These are phyloP conservation scores for Neoscytalidium dimidiatum DNA, from an alignment of 2,329 filamentous ascomycete genomes.

Conservation along the genomic window DNA sequence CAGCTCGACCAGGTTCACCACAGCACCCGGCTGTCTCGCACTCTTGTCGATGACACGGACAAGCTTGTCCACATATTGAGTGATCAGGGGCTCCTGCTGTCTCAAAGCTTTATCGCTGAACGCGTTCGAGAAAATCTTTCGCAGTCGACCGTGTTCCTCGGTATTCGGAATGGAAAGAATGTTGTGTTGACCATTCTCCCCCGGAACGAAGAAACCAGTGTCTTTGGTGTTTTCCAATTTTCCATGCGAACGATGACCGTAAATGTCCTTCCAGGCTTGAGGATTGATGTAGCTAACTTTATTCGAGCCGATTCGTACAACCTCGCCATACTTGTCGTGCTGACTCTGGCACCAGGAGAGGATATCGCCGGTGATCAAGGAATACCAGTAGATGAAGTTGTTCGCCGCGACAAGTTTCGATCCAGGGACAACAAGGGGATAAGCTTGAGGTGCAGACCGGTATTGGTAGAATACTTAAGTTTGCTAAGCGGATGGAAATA, in stretches of 20 bases:
- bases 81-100: constrained; percentile 33
- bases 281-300: constrained; percentile 14
- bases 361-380: not conserved
- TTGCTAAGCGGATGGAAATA: constrained; percentile 15
- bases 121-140: constrained; percentile 26
- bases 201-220: not conserved
- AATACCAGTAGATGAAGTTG: not conserved
- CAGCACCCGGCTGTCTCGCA: not conserved
- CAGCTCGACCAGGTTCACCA: not conserved
- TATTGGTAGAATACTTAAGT: not conserved
- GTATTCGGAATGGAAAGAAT: not conserved
- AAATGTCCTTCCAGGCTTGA: constrained; percentile 20
- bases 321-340: constrained; percentile 16
- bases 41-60: constrained; percentile 34
- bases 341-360: not conserved
- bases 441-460: constrained; percentile 27
- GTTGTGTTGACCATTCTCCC: not conserved
- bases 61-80: constrained; percentile 35
- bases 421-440: constrained; percentile 41
- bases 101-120: constrained; percentile 34
- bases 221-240: not conserved
- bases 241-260: constrained; percentile 15
- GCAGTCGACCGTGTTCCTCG: constrained; percentile 24
- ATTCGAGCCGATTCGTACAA: constrained; percentile 13
- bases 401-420: not conserved